Evolutionary conservation across 2,329 filamentous ascomycete genomes (phyloP), one percentile per base, ranked within the genome.

Genomic region (Canariomyces notabilis): DNA sequence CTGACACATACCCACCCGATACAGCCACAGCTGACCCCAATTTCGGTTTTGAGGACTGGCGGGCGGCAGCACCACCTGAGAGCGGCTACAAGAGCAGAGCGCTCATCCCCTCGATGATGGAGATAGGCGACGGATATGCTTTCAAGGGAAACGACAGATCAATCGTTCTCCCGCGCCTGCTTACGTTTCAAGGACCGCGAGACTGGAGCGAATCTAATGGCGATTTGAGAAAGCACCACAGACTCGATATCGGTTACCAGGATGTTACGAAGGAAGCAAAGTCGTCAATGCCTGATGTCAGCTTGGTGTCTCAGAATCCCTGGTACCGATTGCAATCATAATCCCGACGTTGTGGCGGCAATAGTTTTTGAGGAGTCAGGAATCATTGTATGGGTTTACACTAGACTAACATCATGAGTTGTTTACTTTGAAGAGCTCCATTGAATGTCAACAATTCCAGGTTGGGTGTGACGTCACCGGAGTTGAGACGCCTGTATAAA

Each of bases 211-310:
- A 15, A 12, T 15, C 38, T 37, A n/a, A n/a, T n/a, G 15, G 19
- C 7, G 33, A 40, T 19, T 38, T 53, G 40, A 36, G 20, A 41
- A 51, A 38, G 18, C 47, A 53, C 21, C 57, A 61, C 38, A 52
- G 59, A n/a, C 42, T 61, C 8, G 59, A 61, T 15, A 20, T 40
- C 20, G 52, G 51, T n/a, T 60, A 54, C 18, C 59, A 59, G n/a
- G n/a, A n/a, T n/a, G n/a, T n/a, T n/a, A n/a, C n/a, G n/a, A n/a
- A n/a, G n/a, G n/a, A n/a, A n/a, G n/a, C n/a, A n/a, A n/a, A n/a
- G n/a, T n/a, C n/a, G n/a, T n/a, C n/a, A n/a, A n/a, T n/a, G n/a
- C n/a, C n/a, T n/a, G n/a, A n/a, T n/a, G n/a, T n/a, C n/a, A n/a
- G n/a, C n/a, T n/a, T n/a, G n/a, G n/a, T n/a, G n/a, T n/a, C n/a